These are phyloP conservation scores for Digitaria exilis DNA, from an alignment of 202 grass and related monocot genomes.

Conservation along the genomic window DNA sequence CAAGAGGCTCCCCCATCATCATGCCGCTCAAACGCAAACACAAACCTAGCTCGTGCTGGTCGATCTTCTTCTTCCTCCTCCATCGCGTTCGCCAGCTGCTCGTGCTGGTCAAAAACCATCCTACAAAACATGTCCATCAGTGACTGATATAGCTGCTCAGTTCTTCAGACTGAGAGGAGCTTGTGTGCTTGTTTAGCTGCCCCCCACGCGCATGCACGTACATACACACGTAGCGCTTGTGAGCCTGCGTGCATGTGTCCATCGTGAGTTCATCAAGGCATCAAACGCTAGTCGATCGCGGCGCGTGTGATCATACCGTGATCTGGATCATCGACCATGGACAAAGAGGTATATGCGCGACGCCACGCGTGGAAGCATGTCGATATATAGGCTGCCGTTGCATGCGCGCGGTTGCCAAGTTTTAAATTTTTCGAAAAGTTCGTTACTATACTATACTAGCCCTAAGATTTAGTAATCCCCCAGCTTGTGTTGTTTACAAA, in stretches of 20 bases:
- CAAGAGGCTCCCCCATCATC: slow-evolving; percentile 37
- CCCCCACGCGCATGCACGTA: neutral
- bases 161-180: neutral
- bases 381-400: no score
- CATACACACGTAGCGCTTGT: neutral
- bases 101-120: neutral
- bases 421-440: neutral
- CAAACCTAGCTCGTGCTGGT: neutral
- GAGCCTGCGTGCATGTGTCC: slow-evolving; percentile 32
- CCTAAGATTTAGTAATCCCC: neutral
- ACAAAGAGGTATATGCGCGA: slow-evolving; percentile 39
- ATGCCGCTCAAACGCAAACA: neutral
- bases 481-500: neutral
- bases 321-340: slow-evolving; percentile 35
- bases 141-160: neutral
- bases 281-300: neutral
- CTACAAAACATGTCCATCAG: neutral
- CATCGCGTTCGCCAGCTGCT: neutral
- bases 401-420: neutral
- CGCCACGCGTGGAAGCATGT: neutral
- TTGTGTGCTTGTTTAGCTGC: neutral
- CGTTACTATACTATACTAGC: no score
- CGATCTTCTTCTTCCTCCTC: neutral
- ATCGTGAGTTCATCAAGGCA: slow-evolving; percentile 41
- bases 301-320: neutral